Percentiles rank a stretch among this genome's conserved stretches.
Evolutionary conservation across 2,329 filamentous ascomycete genomes (phyloP).

Genomic region (Calonectria pauciramosa): DNA sequence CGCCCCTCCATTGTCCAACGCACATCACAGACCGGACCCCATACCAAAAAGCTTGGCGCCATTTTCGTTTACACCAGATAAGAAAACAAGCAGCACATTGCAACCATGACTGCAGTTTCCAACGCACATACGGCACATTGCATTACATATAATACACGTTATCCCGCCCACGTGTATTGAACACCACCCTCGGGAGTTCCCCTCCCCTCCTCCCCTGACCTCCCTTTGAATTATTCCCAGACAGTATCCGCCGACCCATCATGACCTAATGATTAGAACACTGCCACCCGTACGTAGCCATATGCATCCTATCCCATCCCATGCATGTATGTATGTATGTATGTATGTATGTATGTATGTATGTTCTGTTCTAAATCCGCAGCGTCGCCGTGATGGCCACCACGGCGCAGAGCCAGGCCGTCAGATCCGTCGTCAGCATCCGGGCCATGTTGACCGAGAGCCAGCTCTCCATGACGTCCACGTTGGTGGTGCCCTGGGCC

Average conservation of each 20-base stretch:
- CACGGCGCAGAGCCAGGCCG: constrained; percentile 50
- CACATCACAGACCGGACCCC: neutral
- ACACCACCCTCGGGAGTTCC: neutral
- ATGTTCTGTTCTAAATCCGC: constrained; percentile 16
- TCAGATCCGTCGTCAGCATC: constrained; percentile 52
- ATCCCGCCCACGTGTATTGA: neutral
- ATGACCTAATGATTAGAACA: neutral
- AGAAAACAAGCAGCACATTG: neutral
- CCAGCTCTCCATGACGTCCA: constrained; percentile 50
- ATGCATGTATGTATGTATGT: too few relatives aligned
- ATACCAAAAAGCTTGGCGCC: neutral
- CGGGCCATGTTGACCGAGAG: constrained; percentile 48
- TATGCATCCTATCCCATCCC: neutral
- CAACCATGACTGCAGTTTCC: neutral
- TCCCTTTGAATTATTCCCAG: neutral
- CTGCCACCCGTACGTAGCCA: neutral
- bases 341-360: too few relatives aligned
- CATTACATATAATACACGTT: neutral
- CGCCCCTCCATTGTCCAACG: neutral
- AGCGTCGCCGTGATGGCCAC: constrained; percentile 49
- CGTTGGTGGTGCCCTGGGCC: constrained; percentile 41
- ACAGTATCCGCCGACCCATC: neutral
- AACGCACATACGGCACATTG: neutral
- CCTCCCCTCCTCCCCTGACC: neutral
- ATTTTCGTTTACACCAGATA: constrained; percentile 5